Conservation (phyloP, 345 rosid species). For the Moringa oleifera region DNA sequence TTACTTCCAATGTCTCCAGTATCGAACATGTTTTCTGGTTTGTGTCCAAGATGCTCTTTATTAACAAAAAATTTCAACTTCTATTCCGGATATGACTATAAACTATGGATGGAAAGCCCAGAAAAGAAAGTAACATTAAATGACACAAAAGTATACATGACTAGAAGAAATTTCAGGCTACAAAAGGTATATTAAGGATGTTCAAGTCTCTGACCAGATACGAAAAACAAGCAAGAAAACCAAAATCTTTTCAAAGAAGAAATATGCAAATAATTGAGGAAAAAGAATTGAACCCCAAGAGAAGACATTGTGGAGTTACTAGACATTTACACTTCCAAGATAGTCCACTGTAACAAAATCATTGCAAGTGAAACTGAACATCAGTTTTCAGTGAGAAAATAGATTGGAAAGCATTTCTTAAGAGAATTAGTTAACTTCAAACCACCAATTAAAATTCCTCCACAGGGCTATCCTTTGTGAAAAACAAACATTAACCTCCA, state of each 20-base stretch:
- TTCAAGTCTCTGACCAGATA: no score
- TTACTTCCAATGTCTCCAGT: conserved; percentile 29
- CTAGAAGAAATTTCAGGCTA: neutral
- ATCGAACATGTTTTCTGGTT: conserved; percentile 15
- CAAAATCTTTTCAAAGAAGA: neutral
- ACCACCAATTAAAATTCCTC: no score
- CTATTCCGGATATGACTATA: no score
- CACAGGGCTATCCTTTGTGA: neutral
- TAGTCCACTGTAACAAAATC: neutral
- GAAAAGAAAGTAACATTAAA: neutral
- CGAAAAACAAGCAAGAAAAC: neutral
- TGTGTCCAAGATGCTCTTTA: neutral
- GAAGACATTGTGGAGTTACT: neutral
- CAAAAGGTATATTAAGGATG: neutral
- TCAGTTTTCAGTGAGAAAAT: neutral
- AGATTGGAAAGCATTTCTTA: neutral
- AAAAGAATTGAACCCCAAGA: neutral
- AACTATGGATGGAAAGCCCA: neutral
- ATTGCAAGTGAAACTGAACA: neutral
- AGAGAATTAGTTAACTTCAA: neutral
- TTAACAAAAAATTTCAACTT: no score
- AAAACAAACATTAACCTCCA: neutral
- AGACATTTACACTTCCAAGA: neutral
- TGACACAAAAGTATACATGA: neutral
- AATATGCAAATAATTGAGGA: neutral